Evolutionary conservation across 2,329 filamentous ascomycete genomes (phyloP).

Genomic region (Aaosphaeria pasadenensis): DNA sequence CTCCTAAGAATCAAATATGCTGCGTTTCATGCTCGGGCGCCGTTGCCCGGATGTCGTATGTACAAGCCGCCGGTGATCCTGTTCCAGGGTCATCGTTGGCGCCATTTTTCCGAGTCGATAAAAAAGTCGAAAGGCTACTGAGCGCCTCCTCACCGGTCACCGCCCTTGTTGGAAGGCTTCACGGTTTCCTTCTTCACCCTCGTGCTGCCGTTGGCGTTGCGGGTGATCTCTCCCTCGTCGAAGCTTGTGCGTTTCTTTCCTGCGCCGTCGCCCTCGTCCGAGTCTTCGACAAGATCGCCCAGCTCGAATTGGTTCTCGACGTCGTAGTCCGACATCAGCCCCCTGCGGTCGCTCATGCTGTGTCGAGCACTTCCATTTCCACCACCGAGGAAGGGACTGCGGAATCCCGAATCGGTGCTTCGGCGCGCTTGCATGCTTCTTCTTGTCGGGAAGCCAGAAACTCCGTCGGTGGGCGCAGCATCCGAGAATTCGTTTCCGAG

Average conservation of each 20-base stretch:
- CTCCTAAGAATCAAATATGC: no score
- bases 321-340: conserved; percentile 85
- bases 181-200: conserved; percentile 28
- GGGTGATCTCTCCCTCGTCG: conserved; percentile 21
- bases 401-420: conserved; percentile 52
- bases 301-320: conserved; percentile 73
- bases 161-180: conserved; percentile 16
- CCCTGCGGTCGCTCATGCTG: conserved; percentile 64
- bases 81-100: no score
- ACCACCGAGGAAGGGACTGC: conserved; percentile 57
- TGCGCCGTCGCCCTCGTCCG: conserved; percentile 36
- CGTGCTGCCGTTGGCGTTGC: conserved; percentile 22
- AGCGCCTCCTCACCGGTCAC: conserved; percentile 1
- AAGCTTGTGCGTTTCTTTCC: conserved; percentile 31
- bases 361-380: conserved; percentile 28
- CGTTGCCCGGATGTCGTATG: conserved; percentile 1
- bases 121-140: no score
- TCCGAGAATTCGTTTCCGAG: conserved; percentile 58
- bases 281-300: conserved; percentile 73
- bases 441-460: conserved; percentile 85
- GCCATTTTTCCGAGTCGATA: no score
- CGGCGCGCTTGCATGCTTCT: conserved; percentile 89
- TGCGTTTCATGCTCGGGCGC: no score
- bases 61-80: not conserved
- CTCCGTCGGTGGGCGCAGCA: conserved; percentile 84